A percentile compares a stretch with the other conserved stretches of the same genome.
phyloP scores from a whole-genome alignment of 768 basidiomycete genomes.

The Trametes coccinea region DNA sequence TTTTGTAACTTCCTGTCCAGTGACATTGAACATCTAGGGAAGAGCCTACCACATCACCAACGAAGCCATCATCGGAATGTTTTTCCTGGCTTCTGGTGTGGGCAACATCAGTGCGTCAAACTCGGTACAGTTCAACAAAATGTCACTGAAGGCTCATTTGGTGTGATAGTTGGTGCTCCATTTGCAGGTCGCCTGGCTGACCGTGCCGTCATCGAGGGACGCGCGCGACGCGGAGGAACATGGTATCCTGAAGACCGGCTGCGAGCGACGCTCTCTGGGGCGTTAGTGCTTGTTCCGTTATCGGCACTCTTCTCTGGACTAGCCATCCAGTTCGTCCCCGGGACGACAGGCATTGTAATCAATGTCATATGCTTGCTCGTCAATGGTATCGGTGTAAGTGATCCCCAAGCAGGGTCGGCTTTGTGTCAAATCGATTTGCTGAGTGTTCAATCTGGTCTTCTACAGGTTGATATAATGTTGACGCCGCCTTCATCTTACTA shows the following conservation, averaged over 20 bases:
- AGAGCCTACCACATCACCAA: constrained; percentile 57
- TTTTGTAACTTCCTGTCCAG: not conserved
- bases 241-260: constrained; percentile 75
- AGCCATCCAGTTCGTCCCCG: constrained; percentile 49
- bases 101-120: constrained; percentile 54
- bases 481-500: constrained; percentile 56
- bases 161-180: constrained; percentile 53
- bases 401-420: not conserved
- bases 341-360: constrained; percentile 48
- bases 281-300: constrained; percentile 50
- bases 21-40: constrained; percentile 43
- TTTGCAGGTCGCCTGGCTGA: constrained; percentile 64
- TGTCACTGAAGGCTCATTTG: too few species aligned
- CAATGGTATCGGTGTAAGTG: constrained; percentile 62
- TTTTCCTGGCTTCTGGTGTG: constrained; percentile 57
- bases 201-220: constrained; percentile 47
- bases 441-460: not conserved
- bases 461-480: constrained; percentile 57
- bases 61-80: constrained; percentile 56
- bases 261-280: constrained; percentile 49
- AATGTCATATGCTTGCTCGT: constrained; percentile 60
- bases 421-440: not conserved
- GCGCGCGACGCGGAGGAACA: constrained; percentile 47
- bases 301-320: constrained; percentile 52
- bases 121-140: too few species aligned